Conservation (phyloP, 2,329 filamentous ascomycete species). For the Stemphylium vesicarium region DNA sequence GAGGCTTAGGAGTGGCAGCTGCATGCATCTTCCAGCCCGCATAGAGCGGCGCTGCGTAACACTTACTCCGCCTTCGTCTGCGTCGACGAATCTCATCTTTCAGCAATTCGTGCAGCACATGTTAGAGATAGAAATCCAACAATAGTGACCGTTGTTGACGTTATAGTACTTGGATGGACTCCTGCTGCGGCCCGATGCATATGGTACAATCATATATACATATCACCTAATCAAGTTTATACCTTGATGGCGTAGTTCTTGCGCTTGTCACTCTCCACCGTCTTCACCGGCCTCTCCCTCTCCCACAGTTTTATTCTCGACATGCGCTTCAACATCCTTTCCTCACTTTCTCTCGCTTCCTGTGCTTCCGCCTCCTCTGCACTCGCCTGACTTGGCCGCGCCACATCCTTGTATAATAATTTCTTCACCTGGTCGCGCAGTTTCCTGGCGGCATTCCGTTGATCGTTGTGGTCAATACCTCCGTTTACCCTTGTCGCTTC, state of each 20-base stretch:
- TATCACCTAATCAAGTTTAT: conserved; percentile 8
- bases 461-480: conserved; percentile 9
- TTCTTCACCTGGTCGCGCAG: conserved; percentile 36
- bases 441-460: conserved; percentile 22
- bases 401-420: conserved; percentile 29
- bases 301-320: conserved; percentile 48
- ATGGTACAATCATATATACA: conserved; percentile 30
- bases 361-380: conserved; percentile 7
- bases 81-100: too few relatives aligned
- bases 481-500: conserved; percentile 14
- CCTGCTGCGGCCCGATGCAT: conserved; percentile 13
- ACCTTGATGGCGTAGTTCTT: conserved; percentile 29
- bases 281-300: conserved; percentile 29
- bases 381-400: conserved; percentile 8
- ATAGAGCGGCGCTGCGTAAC: too few relatives aligned
- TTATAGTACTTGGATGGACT: neutral
- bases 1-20: too few relatives aligned
- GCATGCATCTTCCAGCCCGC: too few relatives aligned
- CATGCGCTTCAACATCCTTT: conserved; percentile 45
- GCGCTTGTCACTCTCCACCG: conserved; percentile 25
- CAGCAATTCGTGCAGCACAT: neutral
- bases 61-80: too few relatives aligned
- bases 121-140: neutral
- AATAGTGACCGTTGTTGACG: neutral
- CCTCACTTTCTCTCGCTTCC: conserved; percentile 13